Percentiles rank a stretch among this genome's conserved stretches.
These are phyloP conservation scores for Kernera saxatilis DNA, from an alignment of 345 rosid species.

Conservation along the genomic window DNA sequence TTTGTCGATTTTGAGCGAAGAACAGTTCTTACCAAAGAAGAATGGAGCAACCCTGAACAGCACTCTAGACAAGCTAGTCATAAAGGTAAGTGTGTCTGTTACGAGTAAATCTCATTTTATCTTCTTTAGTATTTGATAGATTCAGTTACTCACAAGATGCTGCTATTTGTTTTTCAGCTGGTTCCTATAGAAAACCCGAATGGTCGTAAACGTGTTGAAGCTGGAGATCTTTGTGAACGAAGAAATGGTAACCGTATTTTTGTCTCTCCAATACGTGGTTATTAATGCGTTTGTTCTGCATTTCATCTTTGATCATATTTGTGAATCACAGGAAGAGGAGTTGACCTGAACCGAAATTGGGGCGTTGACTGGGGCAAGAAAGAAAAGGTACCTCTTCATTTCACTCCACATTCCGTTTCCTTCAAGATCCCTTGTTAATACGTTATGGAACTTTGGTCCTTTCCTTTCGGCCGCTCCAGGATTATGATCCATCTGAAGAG, in stretches of 20 bases:
- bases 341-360: conserved; percentile 98
- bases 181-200: conserved; percentile 92
- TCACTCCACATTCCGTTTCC: neutral
- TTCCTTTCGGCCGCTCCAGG: conserved; percentile 39
- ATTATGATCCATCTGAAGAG: conserved; percentile 96
- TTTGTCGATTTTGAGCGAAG: conserved; percentile 80
- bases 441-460: neutral
- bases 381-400: conserved; percentile 58
- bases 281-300: neutral
- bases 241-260: conserved; percentile 60
- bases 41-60: conserved; percentile 41
- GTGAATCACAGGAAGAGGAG: conserved; percentile 75
- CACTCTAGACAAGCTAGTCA: conserved; percentile 59
- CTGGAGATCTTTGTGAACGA: conserved; percentile 90
- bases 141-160: neutral
- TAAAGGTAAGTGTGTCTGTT: conserved; percentile 49
- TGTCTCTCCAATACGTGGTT: conserved; percentile 2
- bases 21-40: conserved; percentile 56
- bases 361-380: conserved; percentile 99
- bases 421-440: neutral
- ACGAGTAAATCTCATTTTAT: neutral
- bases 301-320: neutral
- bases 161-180: conserved; percentile 40
- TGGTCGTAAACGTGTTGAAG: conserved; percentile 94
- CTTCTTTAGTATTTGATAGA: neutral